Evolutionary conservation across 164 flowering plant species (phyloP).

Genomic region (Piper betle): DNA sequence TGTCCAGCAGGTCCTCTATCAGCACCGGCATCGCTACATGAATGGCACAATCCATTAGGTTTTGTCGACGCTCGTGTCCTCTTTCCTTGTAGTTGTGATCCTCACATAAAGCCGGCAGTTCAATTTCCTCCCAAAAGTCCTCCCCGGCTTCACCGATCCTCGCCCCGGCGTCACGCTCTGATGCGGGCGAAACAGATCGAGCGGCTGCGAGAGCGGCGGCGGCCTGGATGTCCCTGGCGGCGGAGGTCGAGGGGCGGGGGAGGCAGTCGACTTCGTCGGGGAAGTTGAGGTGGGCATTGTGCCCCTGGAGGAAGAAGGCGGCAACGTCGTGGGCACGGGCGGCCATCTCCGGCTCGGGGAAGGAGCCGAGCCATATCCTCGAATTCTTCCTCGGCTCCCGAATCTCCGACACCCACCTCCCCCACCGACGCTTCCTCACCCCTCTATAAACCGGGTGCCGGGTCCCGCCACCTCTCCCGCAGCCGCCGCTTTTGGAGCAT

Average conservation of each 20-base stretch:
- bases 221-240: constrained; percentile 48
- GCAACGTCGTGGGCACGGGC: constrained; percentile 62
- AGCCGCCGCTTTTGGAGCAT: too few relatives aligned
- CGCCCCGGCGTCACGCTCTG: neutral
- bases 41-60: too few relatives aligned
- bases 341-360: constrained; percentile 71
- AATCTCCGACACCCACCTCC: constrained; percentile 74
- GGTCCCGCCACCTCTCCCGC: constrained; percentile 9
- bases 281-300: constrained; percentile 47
- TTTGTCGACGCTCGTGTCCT: too few relatives aligned
- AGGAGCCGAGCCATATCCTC: constrained; percentile 71
- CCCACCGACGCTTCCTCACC: constrained; percentile 66
- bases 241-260: constrained; percentile 12
- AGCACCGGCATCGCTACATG: too few relatives aligned
- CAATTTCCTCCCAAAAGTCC: constrained; percentile 45
- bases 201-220: constrained; percentile 45
- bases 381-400: constrained; percentile 62
- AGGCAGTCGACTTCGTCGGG: constrained; percentile 44
- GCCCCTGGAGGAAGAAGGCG: constrained; percentile 13
- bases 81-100: too few relatives aligned
- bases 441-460: constrained; percentile 56
- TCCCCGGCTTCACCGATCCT: constrained; percentile 7
- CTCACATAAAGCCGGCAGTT: constrained; percentile 26
- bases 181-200: neutral
- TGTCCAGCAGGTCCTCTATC: too few relatives aligned